Conservation (phyloP, 495 filamentous ascomycete genomes). For the Apiosordaria backusii region DNA sequence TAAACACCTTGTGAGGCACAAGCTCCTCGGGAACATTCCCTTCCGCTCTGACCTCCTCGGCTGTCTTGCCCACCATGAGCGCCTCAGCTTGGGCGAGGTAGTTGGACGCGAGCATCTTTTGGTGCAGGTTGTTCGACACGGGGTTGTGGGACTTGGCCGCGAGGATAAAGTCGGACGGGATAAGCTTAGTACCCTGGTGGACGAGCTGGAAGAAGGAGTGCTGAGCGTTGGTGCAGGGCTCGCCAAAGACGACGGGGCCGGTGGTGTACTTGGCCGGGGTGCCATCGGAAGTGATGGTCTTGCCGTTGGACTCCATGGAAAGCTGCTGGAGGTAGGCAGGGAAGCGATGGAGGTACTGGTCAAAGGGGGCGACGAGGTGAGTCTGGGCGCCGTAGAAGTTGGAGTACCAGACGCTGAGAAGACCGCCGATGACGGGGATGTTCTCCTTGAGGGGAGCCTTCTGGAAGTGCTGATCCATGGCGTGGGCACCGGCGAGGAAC, state of each 20-base stretch:
- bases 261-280: conserved; percentile 96
- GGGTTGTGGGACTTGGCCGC: conserved; percentile 96
- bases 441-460: conserved; percentile 88
- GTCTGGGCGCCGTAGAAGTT: conserved; percentile 98
- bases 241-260: conserved; percentile 88
- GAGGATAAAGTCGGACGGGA: conserved; percentile 96
- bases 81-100: conserved; percentile 98
- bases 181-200: conserved; percentile 98
- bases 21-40: conserved; percentile 71
- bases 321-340: conserved; percentile 98
- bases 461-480: conserved; percentile 98
- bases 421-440: conserved; percentile 86
- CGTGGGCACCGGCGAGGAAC: conserved; percentile 91
- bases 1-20: conserved; percentile 97
- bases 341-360: conserved; percentile 98
- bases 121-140: conserved; percentile 83
- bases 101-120: conserved; percentile 98
- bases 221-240: conserved; percentile 98
- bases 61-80: conserved; percentile 96
- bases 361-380: conserved; percentile 94
- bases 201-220: conserved; percentile 99
- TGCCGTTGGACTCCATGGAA: conserved; percentile 99
- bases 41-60: conserved; percentile 84
- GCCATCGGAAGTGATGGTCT: conserved; percentile 88
- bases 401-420: conserved; percentile 96